Evolutionary conservation across 106 monocot genomes (phyloP).

Genomic region (Allium fistulosum): DNA sequence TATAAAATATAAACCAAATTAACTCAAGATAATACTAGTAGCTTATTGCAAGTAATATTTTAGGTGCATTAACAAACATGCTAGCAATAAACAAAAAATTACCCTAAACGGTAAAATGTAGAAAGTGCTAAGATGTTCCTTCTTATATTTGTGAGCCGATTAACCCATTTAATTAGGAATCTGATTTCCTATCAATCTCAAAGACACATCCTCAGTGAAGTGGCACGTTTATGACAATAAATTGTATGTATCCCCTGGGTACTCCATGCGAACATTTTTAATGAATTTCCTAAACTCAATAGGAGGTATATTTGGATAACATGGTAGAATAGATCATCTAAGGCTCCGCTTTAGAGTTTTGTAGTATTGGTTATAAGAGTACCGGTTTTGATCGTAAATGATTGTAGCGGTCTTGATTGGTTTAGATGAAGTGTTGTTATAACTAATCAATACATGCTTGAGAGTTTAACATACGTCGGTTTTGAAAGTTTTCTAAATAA

Average conservation of each 20-base stretch:
- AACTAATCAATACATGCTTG: no score
- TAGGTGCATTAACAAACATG: no score
- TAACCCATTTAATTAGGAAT: slow-evolving; percentile 91
- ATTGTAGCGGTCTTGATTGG: no score
- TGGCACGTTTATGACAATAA: slow-evolving; percentile 88
- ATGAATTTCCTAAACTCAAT: slow-evolving; percentile 62
- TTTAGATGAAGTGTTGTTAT: no score
- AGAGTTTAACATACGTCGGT: no score
- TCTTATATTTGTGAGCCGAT: slow-evolving; percentile 47
- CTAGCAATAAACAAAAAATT: not conserved
- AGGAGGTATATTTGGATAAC: slow-evolving; percentile 33
- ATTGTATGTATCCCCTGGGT: slow-evolving; percentile 48
- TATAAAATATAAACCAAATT: no score
- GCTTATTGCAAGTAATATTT: no score
- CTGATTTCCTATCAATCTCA: slow-evolving; percentile 51
- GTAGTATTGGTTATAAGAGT: no score
- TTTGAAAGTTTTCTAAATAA: no score
- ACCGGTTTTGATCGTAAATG: no score
- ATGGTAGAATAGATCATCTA: slow-evolving; percentile 57
- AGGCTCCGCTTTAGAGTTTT: no score
- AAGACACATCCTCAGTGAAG: slow-evolving; percentile 68
- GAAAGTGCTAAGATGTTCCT: not conserved
- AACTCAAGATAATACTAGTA: no score
- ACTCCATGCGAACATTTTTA: slow-evolving; percentile 38
- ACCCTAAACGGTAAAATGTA: not conserved